These are phyloP conservation scores for Pseudocohnilembus persalinus DNA, from an alignment of 169 alveolate species.

Conservation along the genomic window DNA sequence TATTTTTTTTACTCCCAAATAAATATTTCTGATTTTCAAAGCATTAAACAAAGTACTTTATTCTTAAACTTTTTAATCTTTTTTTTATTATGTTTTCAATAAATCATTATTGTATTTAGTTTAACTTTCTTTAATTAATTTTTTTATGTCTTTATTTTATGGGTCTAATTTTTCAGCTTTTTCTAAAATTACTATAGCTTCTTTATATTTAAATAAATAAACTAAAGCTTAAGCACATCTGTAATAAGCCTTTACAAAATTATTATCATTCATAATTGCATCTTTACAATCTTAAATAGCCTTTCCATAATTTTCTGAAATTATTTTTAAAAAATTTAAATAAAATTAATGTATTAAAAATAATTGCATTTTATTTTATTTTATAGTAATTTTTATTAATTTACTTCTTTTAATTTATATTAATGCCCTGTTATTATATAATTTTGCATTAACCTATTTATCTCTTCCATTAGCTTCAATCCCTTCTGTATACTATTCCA, in stretches of 20 bases:
- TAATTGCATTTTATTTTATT: background rate
- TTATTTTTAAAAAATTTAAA: background rate
- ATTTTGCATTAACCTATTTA: conserved; percentile 31
- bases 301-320: conserved; percentile 29
- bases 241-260: conserved; percentile 42
- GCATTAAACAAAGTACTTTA: background rate
- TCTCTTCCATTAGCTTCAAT: conserved; percentile 33
- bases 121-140: conserved; percentile 13
- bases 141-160: conserved; percentile 27
- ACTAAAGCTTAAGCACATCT: conserved; percentile 36
- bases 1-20: conserved; percentile 9
- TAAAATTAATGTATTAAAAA: background rate
- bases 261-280: conserved; percentile 36
- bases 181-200: conserved; percentile 18
- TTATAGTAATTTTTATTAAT: background rate
- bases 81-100: conserved; percentile 15
- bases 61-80: conserved; percentile 15
- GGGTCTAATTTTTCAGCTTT: conserved; percentile 16
- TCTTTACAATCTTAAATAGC: conserved; percentile 48
- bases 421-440: conserved; percentile 42
- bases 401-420: conserved; percentile 14
- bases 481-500: conserved; percentile 44
- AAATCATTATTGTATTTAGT: conserved; percentile 10
- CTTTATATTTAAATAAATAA: conserved; percentile 27
- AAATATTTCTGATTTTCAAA: conserved; percentile 24